Evolutionary conservation across 1,284 basidiomycete genomes (phyloP), one percentile per base, ranked within the genome.

Genomic region (Phlebopus sp.): DNA sequence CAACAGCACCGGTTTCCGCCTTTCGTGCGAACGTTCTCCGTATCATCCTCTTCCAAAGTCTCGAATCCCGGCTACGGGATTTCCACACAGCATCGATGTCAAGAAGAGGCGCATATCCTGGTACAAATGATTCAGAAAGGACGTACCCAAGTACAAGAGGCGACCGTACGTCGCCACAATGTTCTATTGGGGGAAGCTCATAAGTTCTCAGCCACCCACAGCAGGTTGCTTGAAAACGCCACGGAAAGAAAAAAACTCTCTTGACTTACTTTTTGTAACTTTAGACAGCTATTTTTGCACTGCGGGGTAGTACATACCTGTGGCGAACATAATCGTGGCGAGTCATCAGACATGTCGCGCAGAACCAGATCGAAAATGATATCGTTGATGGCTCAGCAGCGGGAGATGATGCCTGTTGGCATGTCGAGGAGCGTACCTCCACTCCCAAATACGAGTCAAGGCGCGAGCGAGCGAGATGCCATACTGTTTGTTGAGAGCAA

Each of bases 81-180:
- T 59, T 59, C 77, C 77, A 79, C 34, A 72, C 73, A 0, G 76
- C 77, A 51, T 77, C 71, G 5, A 71, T 77, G 17, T 70, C 59
- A 13, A 48, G 13, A 10, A 73, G 53, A 5, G 67, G 69, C n/a
- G n/a, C n/a, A n/a, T n/a, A n/a, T n/a, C n/a, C n/a, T n/a, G n/a
- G 55, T 30, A 38, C 49, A 34, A 62, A 49, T 38, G 59, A 44
- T 42, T 70, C 68, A 41, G 67, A 74, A 15, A 57, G 31, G 21
- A 55, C 50, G 44, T 72, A 74, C 1, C 70, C 72, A 15, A 40
- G 46, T 70, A 73, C 17, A 71, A 25, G 17, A 52, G n/a, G n/a
- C 62, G 31, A 74, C 55, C 0, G 55, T 74, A 74, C 36, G 71
- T 71, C 42, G 71, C 72, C 10, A 73, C 58, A 42, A 74, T 57